Base-by-base conservation (phyloP, 305 asterid species). In the Petunia hybrid region DNA sequence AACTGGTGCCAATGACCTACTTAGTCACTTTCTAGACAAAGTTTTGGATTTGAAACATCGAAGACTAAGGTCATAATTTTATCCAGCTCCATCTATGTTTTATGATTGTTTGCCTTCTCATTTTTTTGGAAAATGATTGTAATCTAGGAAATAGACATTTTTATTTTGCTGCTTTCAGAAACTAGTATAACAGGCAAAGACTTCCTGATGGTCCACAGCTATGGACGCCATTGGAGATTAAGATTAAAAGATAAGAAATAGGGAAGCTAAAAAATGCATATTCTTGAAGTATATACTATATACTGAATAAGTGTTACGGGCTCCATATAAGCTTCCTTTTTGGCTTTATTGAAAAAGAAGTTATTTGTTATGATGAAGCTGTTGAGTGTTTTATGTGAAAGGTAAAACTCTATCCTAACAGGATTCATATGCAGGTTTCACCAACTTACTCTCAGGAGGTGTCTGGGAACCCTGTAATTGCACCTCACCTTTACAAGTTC, bases 361-460 rank as follows among this genome's bases (percentile, higher is more conserved):
- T 51, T 51, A 12, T 53, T 73, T 22, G 78, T 73, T 73, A 22
- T 36, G 53, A 36, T 0, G 31, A 3, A 53, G 53, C 64, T 51
- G 64, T 6, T 2, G 51, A 73, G 22, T 0, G 0, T 0, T 12
- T 36, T 48, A 31, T 5, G 2, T 73, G 62, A 35, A 73, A 73
- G 62, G 31, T 48, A 73, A 73, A 31, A n/a, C 78, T 53, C 63
- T 36, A 53, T 51, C 64, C 78, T 73, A 51, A 73, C 31, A 13
- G 63, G 78, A 73, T 73, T 38, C 53, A 13, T 63, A 13, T 89
- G 83, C 90, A 97, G 99, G 99, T 97, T 55, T 97, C 99, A 76
- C 99, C 99, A 65, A 97, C 96, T 80, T 97, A 97, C 81, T 90
- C 98, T 3, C 81, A 39, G 88, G 99, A 97, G 89, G 97, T 97